These are phyloP conservation scores for Apiospora saccharicola DNA, from an alignment of 2,329 filamentous ascomycete genomes.

Conservation along the genomic window DNA sequence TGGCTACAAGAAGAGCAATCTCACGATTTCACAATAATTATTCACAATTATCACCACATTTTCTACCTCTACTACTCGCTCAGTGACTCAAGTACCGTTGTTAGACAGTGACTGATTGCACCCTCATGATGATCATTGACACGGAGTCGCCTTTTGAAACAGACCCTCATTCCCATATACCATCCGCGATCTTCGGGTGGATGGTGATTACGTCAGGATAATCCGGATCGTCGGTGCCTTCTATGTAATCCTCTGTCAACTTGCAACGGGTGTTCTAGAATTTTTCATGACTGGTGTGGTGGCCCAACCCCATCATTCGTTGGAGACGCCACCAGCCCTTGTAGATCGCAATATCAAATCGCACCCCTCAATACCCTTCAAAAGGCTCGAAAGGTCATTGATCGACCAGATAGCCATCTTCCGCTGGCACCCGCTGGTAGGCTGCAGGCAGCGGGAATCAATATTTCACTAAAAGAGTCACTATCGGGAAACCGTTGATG, in stretches of 20 bases:
- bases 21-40: background rate
- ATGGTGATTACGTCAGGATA: slow-evolving; percentile 8
- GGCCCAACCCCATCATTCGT: slow-evolving; percentile 2
- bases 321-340: background rate
- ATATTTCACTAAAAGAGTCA: background rate
- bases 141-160: background rate
- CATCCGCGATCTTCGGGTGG: background rate
- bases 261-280: slow-evolving; percentile 11
- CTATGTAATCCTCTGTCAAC: background rate
- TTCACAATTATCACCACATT: background rate
- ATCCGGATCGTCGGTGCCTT: slow-evolving; percentile 6
- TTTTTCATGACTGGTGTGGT: background rate
- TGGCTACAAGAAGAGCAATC: slow-evolving; percentile 13
- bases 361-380: background rate
- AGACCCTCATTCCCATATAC: background rate
- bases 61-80: background rate
- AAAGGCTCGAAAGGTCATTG: background rate
- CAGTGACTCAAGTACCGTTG: background rate
- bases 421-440: background rate
- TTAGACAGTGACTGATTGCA: background rate
- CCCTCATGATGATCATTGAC: background rate
- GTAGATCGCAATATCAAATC: slow-evolving; percentile 15
- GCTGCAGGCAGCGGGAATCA: background rate
- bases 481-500: background rate
- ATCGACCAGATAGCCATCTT: background rate